Percentiles rank a stretch among this genome's conserved stretches.
Evolutionary conservation across 2,329 filamentous ascomycete genomes (phyloP).

Genomic region (Neonectria coccinea): DNA sequence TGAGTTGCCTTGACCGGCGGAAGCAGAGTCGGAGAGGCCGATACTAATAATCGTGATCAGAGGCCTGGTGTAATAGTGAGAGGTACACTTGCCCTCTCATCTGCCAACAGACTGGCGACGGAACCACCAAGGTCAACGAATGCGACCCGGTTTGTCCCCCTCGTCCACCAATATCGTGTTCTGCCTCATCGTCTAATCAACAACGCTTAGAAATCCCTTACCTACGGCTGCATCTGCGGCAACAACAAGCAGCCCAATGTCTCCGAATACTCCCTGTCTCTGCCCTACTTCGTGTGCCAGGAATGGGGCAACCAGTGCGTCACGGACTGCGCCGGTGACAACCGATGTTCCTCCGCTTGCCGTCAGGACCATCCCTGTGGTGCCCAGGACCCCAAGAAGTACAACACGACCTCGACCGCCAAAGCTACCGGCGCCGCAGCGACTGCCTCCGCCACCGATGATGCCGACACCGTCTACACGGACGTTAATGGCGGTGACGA

Average conservation of each 20-base stretch:
- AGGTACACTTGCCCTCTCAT: slow-evolving; percentile 75
- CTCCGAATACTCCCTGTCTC: slow-evolving; percentile 80
- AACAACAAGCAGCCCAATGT: slow-evolving; percentile 76
- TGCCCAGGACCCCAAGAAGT: slow-evolving; percentile 70
- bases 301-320: slow-evolving; percentile 79
- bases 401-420: slow-evolving; percentile 65
- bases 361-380: slow-evolving; percentile 78
- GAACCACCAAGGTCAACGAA: slow-evolving; percentile 69
- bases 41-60: slow-evolving; percentile 53
- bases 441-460: slow-evolving; percentile 46
- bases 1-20: slow-evolving; percentile 50
- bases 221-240: slow-evolving; percentile 79
- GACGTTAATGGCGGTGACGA: slow-evolving; percentile 27
- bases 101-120: slow-evolving; percentile 70
- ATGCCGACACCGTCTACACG: slow-evolving; percentile 53
- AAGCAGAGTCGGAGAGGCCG: background rate
- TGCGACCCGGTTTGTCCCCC: slow-evolving; percentile 72
- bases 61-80: slow-evolving; percentile 75
- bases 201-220: slow-evolving; percentile 63
- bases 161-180: slow-evolving; percentile 32
- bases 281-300: slow-evolving; percentile 82
- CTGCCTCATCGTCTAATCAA: slow-evolving; percentile 3
- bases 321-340: slow-evolving; percentile 61
- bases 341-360: slow-evolving; percentile 73
- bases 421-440: slow-evolving; percentile 53